Conservation (phyloP, 768 basidiomycete genomes). For the Coprinellus aureogranulatus region DNA sequence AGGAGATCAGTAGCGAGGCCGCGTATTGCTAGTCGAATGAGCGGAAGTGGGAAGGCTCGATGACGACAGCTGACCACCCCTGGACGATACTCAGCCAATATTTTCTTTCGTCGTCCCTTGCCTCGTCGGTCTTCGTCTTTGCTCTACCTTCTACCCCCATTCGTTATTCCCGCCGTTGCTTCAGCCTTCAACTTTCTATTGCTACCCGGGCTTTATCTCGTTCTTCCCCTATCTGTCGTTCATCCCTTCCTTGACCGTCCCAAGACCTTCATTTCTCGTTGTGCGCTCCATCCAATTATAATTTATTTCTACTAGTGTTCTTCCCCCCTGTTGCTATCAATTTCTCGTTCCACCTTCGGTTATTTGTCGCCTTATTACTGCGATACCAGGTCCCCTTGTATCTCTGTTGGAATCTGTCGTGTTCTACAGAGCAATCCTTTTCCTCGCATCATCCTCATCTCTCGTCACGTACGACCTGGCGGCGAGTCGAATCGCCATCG, state of each 20-base stretch:
- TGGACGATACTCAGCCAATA: slow-evolving; percentile 71
- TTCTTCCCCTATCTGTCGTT: slow-evolving; percentile 18
- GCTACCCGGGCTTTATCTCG: slow-evolving; percentile 18
- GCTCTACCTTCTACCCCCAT: slow-evolving; percentile 12
- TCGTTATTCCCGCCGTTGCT: slow-evolving; percentile 11
- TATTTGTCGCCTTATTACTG: slow-evolving; percentile 21
- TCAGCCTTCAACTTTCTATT: slow-evolving; percentile 7
- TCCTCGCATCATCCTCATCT: not conserved
- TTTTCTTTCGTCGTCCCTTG: slow-evolving; percentile 36
- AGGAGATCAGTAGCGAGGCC: slow-evolving; percentile 73
- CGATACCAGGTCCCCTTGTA: slow-evolving; percentile 37
- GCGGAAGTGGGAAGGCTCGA: slow-evolving; percentile 75
- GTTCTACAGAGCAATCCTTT: not conserved
- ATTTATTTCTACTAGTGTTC: not conserved
- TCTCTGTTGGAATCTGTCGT: slow-evolving; percentile 7
- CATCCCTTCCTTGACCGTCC: slow-evolving; percentile 14
- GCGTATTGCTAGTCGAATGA: slow-evolving; percentile 59
- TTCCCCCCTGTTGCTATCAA: slow-evolving; percentile 5
- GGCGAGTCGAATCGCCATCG: no score
- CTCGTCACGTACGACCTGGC: no score
- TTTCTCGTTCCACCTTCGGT: slow-evolving; percentile 21
- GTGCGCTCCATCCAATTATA: slow-evolving; percentile 22
- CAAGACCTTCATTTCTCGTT: slow-evolving; percentile 10
- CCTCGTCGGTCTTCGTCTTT: slow-evolving; percentile 13
- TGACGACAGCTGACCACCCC: slow-evolving; percentile 62